A percentile compares a stretch with the other conserved stretches of the same genome.
These are phyloP conservation scores for Pseudisothecium myosuroides DNA, from an alignment of 225 moss, liverwort and hornwort genomes.

Conservation along the genomic window DNA sequence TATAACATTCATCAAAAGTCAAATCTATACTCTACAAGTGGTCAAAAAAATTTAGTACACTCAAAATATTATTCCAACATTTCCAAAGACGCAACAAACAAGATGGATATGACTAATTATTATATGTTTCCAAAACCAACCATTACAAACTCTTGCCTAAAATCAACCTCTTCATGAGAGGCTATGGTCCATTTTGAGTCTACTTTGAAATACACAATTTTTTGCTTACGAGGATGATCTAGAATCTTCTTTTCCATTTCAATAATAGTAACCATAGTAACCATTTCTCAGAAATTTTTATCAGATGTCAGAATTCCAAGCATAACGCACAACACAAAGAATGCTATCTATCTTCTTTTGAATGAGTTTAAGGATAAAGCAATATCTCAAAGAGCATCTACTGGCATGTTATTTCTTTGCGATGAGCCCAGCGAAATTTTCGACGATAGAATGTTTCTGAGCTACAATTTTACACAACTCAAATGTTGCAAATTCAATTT, in stretches of 20 bases:
- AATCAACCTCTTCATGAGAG: rapidly evolving
- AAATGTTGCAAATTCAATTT: neutral
- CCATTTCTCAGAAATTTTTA: neutral
- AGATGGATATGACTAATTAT: neutral
- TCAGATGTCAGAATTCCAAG: neutral
- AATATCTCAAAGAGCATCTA: neutral
- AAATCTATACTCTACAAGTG: too few relatives aligned
- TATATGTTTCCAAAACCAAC: neutral
- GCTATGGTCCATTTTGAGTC: rapidly evolving
- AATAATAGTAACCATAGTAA: neutral
- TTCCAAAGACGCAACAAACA: neutral
- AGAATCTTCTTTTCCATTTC: neutral
- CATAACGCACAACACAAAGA: neutral
- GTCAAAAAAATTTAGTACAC: neutral
- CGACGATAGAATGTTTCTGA: neutral
- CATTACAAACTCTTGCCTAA: neutral
- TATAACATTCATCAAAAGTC: neutral
- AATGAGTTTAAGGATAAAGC: too few relatives aligned
- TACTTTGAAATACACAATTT: neutral
- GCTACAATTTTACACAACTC: neutral
- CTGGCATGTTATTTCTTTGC: neutral
- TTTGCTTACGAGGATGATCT: rapidly evolving
- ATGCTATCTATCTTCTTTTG: too few relatives aligned
- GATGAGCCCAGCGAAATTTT: neutral
- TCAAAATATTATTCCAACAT: neutral